phyloP scores from a whole-genome alignment of 345 rosid species.

The Aquilaria sinensis region DNA sequence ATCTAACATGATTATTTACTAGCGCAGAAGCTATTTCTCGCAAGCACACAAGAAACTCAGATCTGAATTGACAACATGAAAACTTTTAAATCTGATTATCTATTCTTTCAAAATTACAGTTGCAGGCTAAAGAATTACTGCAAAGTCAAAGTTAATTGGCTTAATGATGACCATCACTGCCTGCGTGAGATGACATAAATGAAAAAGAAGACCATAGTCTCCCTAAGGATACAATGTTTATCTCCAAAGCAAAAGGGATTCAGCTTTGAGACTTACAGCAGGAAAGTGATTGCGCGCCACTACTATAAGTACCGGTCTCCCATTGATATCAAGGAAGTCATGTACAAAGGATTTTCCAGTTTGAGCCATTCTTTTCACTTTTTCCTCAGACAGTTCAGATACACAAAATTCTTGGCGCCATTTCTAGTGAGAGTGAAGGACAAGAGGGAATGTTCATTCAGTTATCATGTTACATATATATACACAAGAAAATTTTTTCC shows the following conservation, averaged over 20 bases:
- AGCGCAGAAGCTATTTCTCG: too few species aligned
- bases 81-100: too few species aligned
- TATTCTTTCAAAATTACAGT: too few species aligned
- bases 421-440: constrained; percentile 41
- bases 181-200: too few species aligned
- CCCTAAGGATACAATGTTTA: neutral
- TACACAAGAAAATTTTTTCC: neutral
- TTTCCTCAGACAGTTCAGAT: constrained; percentile 59
- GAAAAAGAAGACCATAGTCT: too few species aligned
- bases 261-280: constrained; percentile 37
- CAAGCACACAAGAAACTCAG: too few species aligned
- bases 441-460: constrained; percentile 10
- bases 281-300: constrained; percentile 81
- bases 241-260: neutral
- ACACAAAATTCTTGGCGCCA: constrained; percentile 83
- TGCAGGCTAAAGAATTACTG: too few species aligned
- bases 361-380: constrained; percentile 41
- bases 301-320: constrained; percentile 75
- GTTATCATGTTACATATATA: constrained; percentile 3
- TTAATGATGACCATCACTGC: too few species aligned
- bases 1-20: too few species aligned
- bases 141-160: too few species aligned
- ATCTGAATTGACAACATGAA: too few species aligned
- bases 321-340: constrained; percentile 55
- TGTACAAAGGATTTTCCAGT: constrained; percentile 84